Evolutionary conservation across 1,284 basidiomycete genomes (phyloP).

Genomic region (Dichomitus squalens): DNA sequence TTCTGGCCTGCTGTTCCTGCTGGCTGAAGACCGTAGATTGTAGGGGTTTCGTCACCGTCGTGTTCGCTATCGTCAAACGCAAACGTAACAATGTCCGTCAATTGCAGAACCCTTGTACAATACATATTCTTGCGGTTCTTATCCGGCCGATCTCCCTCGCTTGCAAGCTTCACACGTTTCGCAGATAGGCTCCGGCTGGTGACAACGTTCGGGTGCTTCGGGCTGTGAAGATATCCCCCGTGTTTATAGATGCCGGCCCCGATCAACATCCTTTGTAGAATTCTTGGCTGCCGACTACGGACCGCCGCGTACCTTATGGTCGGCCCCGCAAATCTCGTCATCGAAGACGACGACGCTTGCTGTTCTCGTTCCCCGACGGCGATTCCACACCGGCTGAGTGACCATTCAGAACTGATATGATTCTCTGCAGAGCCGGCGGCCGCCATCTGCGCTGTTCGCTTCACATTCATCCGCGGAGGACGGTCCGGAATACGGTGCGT

Average conservation of each 20-base stretch:
- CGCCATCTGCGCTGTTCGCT: not conserved
- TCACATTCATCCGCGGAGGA: not conserved
- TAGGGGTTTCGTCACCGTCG: not conserved
- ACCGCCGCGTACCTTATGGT: not conserved
- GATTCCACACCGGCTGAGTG: too few relatives aligned
- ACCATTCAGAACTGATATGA: too few relatives aligned
- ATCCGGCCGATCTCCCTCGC: not conserved
- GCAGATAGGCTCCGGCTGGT: not conserved
- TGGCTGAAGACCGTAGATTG: not conserved
- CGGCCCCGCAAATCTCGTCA: not conserved
- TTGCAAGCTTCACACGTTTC: not conserved
- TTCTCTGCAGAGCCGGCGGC: not conserved
- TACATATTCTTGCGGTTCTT: not conserved
- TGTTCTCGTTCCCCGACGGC: not conserved
- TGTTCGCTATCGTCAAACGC: conserved; percentile 3
- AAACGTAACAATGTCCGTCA: conserved; percentile 9
- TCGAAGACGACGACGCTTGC: not conserved
- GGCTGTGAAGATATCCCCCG: not conserved
- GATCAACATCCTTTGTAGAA: not conserved
- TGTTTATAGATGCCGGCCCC: not conserved
- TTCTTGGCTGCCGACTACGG: not conserved
- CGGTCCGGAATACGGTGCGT: not conserved
- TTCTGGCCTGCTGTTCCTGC: too few relatives aligned
- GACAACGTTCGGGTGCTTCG: conserved; percentile 1
- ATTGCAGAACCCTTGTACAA: conserved; percentile 9